Percentiles rank a stretch among this genome's conserved stretches.
Evolutionary conservation across 805 yeast species (phyloP).

Genomic region (Yarrowia sp.): DNA sequence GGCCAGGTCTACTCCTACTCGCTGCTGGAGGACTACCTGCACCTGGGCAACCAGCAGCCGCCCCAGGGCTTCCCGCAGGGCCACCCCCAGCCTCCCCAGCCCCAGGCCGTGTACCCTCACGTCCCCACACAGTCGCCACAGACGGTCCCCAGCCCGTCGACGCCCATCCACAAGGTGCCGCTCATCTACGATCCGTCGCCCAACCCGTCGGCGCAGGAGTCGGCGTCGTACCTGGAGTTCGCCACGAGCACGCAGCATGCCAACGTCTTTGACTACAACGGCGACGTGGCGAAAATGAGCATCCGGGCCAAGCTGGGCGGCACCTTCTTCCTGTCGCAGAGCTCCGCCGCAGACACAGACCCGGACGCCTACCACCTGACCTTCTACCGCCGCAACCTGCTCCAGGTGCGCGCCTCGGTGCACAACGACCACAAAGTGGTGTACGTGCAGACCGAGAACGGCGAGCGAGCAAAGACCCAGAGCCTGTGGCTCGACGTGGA

Average conservation of each 20-base stretch:
- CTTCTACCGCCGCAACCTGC: conserved; percentile 35
- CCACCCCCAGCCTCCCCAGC: neutral
- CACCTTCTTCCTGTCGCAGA: conserved; percentile 9
- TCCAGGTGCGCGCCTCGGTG: conserved; percentile 34
- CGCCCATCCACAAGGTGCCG: conserved; percentile 16
- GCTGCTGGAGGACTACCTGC: conserved; percentile 10
- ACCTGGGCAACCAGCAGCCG: neutral
- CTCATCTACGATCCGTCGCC: conserved; percentile 21
- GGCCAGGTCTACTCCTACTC: conserved; percentile 15
- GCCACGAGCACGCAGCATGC: conserved; percentile 4
- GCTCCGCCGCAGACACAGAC: conserved; percentile 4
- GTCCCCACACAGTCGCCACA: neutral
- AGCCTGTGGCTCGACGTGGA: conserved; percentile 32
- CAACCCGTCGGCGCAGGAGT: conserved; percentile 1
- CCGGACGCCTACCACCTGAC: conserved; percentile 32
- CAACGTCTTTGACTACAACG: conserved; percentile 16
- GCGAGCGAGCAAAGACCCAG: conserved; percentile 32
- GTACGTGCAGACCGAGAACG: conserved; percentile 30
- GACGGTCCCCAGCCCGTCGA: neutral
- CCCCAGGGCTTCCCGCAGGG: neutral
- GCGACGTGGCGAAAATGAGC: conserved; percentile 12
- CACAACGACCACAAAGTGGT: conserved; percentile 35
- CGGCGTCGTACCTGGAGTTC: conserved; percentile 7
- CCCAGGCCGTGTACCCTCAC: neutral
- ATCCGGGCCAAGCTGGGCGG: conserved; percentile 18